These are phyloP conservation scores for Cladophialophora yegresii DNA, from an alignment of 2,329 filamentous ascomycete genomes.

Conservation along the genomic window DNA sequence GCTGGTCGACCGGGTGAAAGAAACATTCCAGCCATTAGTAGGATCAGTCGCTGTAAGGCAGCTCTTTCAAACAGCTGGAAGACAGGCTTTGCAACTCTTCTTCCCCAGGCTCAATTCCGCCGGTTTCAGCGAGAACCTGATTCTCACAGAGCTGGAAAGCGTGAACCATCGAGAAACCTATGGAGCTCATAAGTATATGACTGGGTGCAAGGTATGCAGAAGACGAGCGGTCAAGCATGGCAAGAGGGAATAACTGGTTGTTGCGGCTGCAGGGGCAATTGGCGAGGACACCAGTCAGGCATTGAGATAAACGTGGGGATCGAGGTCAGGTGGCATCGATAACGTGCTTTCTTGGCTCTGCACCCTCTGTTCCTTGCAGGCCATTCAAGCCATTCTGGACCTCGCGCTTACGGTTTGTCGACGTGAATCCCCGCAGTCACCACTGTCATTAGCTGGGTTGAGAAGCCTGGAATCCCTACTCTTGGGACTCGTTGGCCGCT, in stretches of 20 bases:
- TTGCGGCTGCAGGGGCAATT: neutral
- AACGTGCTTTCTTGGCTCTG: constrained; percentile 7
- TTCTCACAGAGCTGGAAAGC: neutral
- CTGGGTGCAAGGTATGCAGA: neutral
- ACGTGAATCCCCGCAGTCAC: neutral
- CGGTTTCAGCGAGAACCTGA: no score
- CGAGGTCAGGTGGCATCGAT: constrained; percentile 8
- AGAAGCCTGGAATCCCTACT: neutral
- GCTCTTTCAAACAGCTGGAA: no score
- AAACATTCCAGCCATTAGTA: neutral
- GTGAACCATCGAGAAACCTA: neutral
- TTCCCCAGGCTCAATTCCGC: no score
- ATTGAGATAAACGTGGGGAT: neutral
- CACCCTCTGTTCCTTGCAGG: neutral
- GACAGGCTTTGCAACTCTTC: no score
- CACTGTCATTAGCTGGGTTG: neutral
- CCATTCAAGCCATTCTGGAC: neutral
- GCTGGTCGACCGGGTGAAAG: neutral
- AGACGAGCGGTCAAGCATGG: neutral
- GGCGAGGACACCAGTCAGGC: neutral
- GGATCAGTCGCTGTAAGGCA: no score
- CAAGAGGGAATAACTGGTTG: neutral
- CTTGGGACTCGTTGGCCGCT: neutral
- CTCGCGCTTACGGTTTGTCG: constrained; percentile 8
- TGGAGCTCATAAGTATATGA: neutral